Percentiles rank a stretch among this genome's conserved stretches.
Evolutionary conservation across 208 protist species (phyloP).

Genomic region (Entamoeba invadens): DNA sequence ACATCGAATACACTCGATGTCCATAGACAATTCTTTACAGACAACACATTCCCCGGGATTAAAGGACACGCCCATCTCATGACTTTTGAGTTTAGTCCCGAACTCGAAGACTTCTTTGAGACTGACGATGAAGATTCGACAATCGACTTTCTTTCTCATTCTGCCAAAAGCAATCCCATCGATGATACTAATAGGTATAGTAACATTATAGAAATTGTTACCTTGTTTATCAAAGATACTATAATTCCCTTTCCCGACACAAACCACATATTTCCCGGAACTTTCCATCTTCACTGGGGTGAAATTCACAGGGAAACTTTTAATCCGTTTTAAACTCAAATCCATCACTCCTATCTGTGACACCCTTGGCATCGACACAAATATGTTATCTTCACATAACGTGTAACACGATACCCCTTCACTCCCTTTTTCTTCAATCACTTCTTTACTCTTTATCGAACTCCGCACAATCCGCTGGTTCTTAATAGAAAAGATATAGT

Average conservation of each 20-base stretch:
- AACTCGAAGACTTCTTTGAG: background rate
- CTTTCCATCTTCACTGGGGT: background rate
- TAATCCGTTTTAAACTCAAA: background rate
- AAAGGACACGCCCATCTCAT: background rate
- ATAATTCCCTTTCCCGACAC: background rate
- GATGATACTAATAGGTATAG: background rate
- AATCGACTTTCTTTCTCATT: background rate
- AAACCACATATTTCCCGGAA: background rate
- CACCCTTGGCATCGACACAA: background rate
- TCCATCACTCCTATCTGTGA: background rate
- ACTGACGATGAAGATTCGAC: background rate
- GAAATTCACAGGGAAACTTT: background rate
- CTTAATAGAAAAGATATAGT: background rate
- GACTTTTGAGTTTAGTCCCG: background rate
- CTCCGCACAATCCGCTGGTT: background rate
- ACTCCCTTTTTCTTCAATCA: background rate
- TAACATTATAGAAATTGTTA: background rate
- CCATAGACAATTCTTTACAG: background rate
- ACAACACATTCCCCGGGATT: background rate
- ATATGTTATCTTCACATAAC: background rate
- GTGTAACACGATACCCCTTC: background rate
- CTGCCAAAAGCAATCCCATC: background rate
- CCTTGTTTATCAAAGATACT: background rate
- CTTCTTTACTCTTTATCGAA: background rate
- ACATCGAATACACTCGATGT: background rate